Base-by-base conservation (phyloP, 805 yeast species). In the Pichia sporocuriosa region DNA sequence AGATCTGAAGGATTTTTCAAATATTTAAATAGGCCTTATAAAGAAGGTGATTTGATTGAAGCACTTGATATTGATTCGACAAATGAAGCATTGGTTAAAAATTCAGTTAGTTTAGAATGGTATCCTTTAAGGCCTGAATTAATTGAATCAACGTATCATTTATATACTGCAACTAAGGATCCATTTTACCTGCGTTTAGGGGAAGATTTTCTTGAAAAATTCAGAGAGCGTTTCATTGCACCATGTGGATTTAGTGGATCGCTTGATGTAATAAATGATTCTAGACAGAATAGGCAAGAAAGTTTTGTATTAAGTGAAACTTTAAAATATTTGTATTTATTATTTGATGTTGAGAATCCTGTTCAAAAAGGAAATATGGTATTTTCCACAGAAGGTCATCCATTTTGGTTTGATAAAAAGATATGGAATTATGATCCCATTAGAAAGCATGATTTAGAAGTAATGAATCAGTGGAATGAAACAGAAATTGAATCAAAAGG, bases 41-140 rank as follows among this genome's bases (percentile, higher is more conserved):
- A 42, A 25, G 38, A 44, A 20, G 55, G 56, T 6, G 51, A 52
- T 35, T 20, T 48, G 2, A 43, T 57, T 8, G 40, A 42, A 11
- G 56, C 58, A 1, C 45, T 57, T 21, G 42, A 51, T 24, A 10
- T 30, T 3, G 53, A 51, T 11, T 45, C 48, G 17, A 58, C 62
- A 1, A 45, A 55, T 20, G 55, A 55, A 23, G 34, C 52, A 2
- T 32, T 57, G 12, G 48, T 60, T 19, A 47, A 50, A 6, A 65
- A 64, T 32, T 65, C 75, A 1, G 61, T 84, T 3, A 66, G 75
- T 0, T 62, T 87, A 26, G 94, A 85, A 56, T 89, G 96, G 96
- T 89, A 86, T 54, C 96, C 96, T 2, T 66, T 89, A 33, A 67
- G 97, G 41, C 97, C 97, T 0, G 97, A 89, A 57, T 86, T 88